Percentiles rank a stretch among this genome's conserved stretches.
phyloP scores from a whole-genome alignment of 1,284 basidiomycete genomes.

The Moesziomyces antarcticus region DNA sequence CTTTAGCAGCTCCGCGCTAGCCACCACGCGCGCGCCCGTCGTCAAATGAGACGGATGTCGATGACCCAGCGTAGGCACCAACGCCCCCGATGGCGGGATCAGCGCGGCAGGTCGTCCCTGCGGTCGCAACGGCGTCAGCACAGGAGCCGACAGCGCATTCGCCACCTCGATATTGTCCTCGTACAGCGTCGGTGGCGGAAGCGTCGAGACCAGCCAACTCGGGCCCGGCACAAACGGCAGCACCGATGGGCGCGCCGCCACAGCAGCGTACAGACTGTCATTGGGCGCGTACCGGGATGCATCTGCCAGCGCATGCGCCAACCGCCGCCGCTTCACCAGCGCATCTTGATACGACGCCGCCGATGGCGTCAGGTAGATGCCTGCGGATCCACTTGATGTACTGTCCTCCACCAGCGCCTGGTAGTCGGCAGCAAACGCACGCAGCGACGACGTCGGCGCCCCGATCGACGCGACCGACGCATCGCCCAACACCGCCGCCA shows the following conservation, averaged over 20 bases:
- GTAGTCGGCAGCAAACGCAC: conserved; percentile 58
- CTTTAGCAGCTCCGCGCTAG: conserved; percentile 48
- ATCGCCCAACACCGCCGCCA: conserved; percentile 22
- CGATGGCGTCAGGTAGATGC: conserved; percentile 52
- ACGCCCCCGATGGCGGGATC: conserved; percentile 50
- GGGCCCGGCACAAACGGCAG: conserved; percentile 54
- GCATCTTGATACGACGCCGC: conserved; percentile 47
- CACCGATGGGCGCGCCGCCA: conserved; percentile 52
- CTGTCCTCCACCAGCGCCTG: conserved; percentile 52
- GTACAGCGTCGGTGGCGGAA: conserved; percentile 47
- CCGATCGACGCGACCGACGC: conserved; percentile 24
- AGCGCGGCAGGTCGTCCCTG: conserved; percentile 58
- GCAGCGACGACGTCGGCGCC: conserved; percentile 44
- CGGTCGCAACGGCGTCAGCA: conserved; percentile 59
- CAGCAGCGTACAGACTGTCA: conserved; percentile 60
- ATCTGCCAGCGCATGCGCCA: conserved; percentile 59
- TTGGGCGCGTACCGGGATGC: conserved; percentile 55
- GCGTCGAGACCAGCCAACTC: conserved; percentile 61
- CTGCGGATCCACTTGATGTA: conserved; percentile 30
- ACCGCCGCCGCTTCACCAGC: conserved; percentile 49
- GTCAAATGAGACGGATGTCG: conserved; percentile 56
- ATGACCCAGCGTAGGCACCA: conserved; percentile 55
- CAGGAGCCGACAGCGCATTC: conserved; percentile 48
- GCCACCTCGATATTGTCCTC: conserved; percentile 52
- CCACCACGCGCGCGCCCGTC: conserved; percentile 52